Base-by-base conservation (phyloP, 495 filamentous ascomycete species). In the Lophiostoma macrostomum region DNA sequence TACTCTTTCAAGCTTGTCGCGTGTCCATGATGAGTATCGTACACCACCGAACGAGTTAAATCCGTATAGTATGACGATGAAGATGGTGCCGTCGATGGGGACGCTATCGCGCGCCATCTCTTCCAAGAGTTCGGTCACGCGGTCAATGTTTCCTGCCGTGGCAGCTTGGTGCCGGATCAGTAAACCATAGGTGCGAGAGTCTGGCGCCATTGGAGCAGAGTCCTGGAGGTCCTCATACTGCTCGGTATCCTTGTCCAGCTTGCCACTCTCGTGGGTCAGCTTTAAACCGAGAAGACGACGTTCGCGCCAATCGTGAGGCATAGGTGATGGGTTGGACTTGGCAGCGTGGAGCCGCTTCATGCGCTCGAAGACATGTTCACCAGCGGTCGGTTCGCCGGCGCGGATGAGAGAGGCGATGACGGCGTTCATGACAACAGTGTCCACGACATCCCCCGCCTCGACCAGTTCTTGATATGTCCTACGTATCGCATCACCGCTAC, bases 351-450 rank as follows among this genome's bases (percentile, higher is more conserved):
- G 63, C 5, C 50, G 55, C 65, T 86, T 90, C 89, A 96, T 96
- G 38, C 84, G 81, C 45, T 81, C 75, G 66, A 94, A 96, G 4
- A 96, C 73, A 37, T 83, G 74, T 60, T 90, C 82, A 2, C 90
- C 94, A 0, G 84, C 83, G 20, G 72, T 67, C 3, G 79, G 71
- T 58, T 97, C 88, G 24, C 84, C 82, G 2, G 82, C 79, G 49
- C 78, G 75, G 31, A 97, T 71, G 19, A 97, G 77, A 1, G 90
- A 83, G 1, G 80, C 74, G 50, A 96, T 86, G 58, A 96, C 76
- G 52, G 84, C 85, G 64, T 96, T 96, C 61, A 96, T 72, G 11
- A 88, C 86, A 4, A 84, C 78, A 0, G 89, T 93, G 67, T 97
- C 91, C 25, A 98, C 83, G 13, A 96, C 80, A 64, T 96, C 86